Evolutionary conservation across 2,329 filamentous ascomycete genomes (phyloP), one percentile per base, ranked within the genome.

Genomic region (Pseudocercospora crystallina): DNA sequence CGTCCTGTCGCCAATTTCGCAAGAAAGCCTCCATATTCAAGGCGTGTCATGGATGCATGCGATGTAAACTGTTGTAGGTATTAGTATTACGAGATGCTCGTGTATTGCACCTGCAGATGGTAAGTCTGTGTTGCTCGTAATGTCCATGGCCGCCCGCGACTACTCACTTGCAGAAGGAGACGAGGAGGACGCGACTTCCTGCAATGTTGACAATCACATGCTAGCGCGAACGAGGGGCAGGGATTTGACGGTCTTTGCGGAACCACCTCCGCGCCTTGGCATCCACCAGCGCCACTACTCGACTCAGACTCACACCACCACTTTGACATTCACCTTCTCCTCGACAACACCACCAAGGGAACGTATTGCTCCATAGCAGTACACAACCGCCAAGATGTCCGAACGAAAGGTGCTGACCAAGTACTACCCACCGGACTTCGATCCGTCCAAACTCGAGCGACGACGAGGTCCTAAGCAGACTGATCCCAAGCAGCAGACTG

Each of bases 1-100:
- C 91, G 76, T 96, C 90, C 73, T 96, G 89, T 68, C 91, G 83
- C 94, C 94, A 99, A 66, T 89, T 87, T 69, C 91, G 86, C 67
- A 99, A 80, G 73, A 92, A 96, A 65, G 84, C 85, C 78, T 97
- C 90, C 94, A 99, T 97, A 56, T 20, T 54, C 20, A 43, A n/a
- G 40, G 17, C 26, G 33, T 33, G 29, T 53, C 45, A 53, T 49
- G 39, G 15, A 31, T 36, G 44, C 39, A 40, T 47, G 43, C 34
- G 26, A 35, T 43, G 34, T 42, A 26, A n/a, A 12, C 29, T 51
- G 45, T 41, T 39, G 43, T 12, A 20, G 12, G 13, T 36, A 30
- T 47, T 15, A 39, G 15, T 12, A 26, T 1, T 20, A 17, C 13
- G 7, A 14, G 11, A 38, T 38, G 11, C 42, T 40, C 26, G 17